A percentile compares a stretch with the other conserved stretches of the same genome.
Evolutionary conservation across 2,329 filamentous ascomycete genomes (phyloP).

Genomic region (Clonostachys chloroleuca): DNA sequence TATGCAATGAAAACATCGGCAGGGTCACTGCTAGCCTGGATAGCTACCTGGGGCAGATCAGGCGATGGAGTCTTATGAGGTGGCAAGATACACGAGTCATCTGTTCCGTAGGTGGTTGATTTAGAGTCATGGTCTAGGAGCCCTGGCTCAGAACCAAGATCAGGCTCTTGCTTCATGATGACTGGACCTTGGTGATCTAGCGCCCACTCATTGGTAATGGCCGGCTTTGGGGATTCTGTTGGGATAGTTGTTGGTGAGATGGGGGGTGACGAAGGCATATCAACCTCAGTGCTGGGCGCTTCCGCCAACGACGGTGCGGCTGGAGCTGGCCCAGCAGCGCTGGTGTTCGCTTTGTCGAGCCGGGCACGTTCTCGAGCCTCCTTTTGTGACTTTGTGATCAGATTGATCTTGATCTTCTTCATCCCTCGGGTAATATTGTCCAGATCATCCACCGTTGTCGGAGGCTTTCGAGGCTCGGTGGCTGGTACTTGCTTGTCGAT

Average conservation of each 20-base stretch:
- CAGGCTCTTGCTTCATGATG: neutral
- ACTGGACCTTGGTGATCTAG: neutral
- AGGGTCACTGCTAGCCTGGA: constrained; percentile 14
- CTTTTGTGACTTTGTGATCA: constrained; percentile 54
- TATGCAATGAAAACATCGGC: constrained; percentile 46
- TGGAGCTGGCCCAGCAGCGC: neutral
- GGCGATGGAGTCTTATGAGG: constrained; percentile 1
- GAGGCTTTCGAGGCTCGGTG: constrained; percentile 2
- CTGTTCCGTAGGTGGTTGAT: neutral
- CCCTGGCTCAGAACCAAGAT: neutral
- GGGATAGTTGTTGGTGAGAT: neutral
- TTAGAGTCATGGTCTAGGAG: neutral
- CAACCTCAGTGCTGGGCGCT: neutral
- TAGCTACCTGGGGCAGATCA: constrained; percentile 14
- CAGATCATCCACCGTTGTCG: constrained; percentile 29
- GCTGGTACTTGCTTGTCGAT: constrained; percentile 7
- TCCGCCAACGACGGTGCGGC: neutral
- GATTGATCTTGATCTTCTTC: constrained; percentile 60
- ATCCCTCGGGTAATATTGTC: constrained; percentile 53
- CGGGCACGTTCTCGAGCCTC: constrained; percentile 41
- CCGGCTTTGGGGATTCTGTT: neutral
- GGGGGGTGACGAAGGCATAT: neutral
- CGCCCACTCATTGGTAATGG: neutral
- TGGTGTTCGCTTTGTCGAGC: constrained; percentile 11
- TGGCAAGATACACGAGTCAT: neutral